These are phyloP conservation scores for Lumnitzera racemosa DNA, from an alignment of 345 rosid genomes.

Conservation along the genomic window DNA sequence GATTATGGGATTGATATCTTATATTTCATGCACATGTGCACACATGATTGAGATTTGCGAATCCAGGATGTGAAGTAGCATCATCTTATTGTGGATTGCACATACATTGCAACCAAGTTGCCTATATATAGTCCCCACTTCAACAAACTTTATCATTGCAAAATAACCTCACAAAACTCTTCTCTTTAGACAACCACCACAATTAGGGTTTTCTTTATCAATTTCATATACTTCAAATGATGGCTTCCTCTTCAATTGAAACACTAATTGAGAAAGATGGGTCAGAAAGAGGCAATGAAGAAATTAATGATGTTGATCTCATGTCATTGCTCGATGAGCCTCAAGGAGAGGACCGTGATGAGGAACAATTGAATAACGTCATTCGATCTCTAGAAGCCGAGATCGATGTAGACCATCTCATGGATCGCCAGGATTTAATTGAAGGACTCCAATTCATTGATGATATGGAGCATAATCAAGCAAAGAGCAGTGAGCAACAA, in stretches of 20 bases:
- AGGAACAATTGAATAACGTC: constrained; percentile 29
- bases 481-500: too few relatives aligned
- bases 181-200: too few relatives aligned
- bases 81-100: too few relatives aligned
- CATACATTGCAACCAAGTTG: too few relatives aligned
- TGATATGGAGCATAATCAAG: not conserved
- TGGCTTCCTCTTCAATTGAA: constrained; percentile 24
- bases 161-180: too few relatives aligned
- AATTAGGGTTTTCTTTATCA: not conserved
- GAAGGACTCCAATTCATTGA: not conserved
- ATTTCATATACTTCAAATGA: not conserved
- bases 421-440: not conserved
- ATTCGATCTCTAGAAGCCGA: constrained; percentile 47
- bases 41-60: constrained; percentile 2
- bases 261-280: constrained; percentile 2
- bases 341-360: constrained; percentile 26
- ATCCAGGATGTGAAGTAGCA: not conserved
- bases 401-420: constrained; percentile 21
- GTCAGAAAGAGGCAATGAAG: constrained; percentile 15
- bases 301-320: constrained; percentile 23
- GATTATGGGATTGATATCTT: too few relatives aligned
- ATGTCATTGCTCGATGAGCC: constrained; percentile 33
- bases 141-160: too few relatives aligned
- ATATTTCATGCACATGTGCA: not conserved
- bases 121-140: too few relatives aligned